Conservation (phyloP, 257 asterid species). For the Fraxinus pennsylvanica region DNA sequence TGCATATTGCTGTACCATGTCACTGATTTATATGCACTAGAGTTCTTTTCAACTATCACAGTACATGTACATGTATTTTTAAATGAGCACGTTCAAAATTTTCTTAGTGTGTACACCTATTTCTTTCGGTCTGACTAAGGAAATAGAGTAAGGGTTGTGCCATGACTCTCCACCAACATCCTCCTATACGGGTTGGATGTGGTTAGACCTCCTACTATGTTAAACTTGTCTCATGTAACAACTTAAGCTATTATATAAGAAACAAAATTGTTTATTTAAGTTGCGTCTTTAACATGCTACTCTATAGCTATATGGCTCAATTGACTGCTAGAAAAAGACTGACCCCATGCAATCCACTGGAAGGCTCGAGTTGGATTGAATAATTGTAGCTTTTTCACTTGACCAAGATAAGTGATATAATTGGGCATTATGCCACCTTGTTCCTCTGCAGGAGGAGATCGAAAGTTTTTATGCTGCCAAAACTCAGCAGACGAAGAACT, state of each 20-base stretch:
- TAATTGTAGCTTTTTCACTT: too few species aligned
- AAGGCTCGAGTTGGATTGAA: not conserved
- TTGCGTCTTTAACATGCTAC: not conserved
- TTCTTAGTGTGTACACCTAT: not conserved
- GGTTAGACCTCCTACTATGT: not conserved
- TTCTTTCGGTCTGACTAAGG: not conserved
- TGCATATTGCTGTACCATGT: not conserved
- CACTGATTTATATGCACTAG: not conserved
- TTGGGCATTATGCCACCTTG: not conserved
- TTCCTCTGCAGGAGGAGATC: slow-evolving; percentile 76
- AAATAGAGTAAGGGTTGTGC: not conserved
- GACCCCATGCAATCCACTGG: not conserved
- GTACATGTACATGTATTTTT: not conserved
- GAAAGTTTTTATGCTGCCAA: slow-evolving; percentile 60
- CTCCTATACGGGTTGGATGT: not conserved
- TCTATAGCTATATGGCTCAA: not conserved
- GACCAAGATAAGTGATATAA: not conserved
- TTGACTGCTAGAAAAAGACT: not conserved
- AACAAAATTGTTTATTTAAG: not conserved
- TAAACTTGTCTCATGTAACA: not conserved
- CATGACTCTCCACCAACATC: not conserved
- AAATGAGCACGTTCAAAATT: not conserved
- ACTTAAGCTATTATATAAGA: not conserved
- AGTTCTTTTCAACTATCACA: not conserved
- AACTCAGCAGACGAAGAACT: slow-evolving; percentile 64